Base-by-base conservation (phyloP, 345 rosid genomes). In the Iberis pinnata region DNA sequence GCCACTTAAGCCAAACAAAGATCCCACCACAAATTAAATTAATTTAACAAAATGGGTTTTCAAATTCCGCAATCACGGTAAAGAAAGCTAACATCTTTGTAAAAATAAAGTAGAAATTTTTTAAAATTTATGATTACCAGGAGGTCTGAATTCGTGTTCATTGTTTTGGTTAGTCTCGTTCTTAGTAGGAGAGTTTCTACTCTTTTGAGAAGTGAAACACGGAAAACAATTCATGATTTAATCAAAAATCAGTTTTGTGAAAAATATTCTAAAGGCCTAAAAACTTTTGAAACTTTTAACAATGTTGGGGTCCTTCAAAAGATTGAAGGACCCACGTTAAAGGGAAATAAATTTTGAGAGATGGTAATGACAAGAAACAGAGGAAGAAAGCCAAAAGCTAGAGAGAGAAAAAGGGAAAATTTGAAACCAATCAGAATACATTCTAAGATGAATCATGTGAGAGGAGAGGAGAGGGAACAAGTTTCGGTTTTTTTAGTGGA, bases 221-320 rank as follows among this genome's bases (percentile, higher is more conserved):
- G 92, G 74, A 55, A 81, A 84, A 64, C 96, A 87, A 66, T 56
- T 78, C 96, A 90, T 84, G 12, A 25, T 53, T n/a, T 10, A 0
- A 26, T 31, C 15, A 43, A 49, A 39, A 22, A 15, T 22, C 46
- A 5, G 19, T 33, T 47, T 11, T 12, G 3, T 29, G 6, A 18
- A n/a, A 17, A 36, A 24, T 6, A 56, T 36, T 55, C 35, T 50
- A 48, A 17, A 59, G 25, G 4, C 43, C 9, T 39, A 29, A 43
- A 18, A 16, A 27, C 3, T 9, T 3, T 43, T 18, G 7, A 29
- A 29, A 29, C 33, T 36, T 40, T 58, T 39, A 56, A 44, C 49
- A 55, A 51, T 38, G 58, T 44, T 49, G 76, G 80, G 64, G 84
- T 73, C 80, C 82, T 71, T 68, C 80, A 68, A 58, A 12, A 24